Evolutionary conservation across 345 rosid species (phyloP), one percentile per base, ranked within the genome.

Genomic region (Salix brachista): DNA sequence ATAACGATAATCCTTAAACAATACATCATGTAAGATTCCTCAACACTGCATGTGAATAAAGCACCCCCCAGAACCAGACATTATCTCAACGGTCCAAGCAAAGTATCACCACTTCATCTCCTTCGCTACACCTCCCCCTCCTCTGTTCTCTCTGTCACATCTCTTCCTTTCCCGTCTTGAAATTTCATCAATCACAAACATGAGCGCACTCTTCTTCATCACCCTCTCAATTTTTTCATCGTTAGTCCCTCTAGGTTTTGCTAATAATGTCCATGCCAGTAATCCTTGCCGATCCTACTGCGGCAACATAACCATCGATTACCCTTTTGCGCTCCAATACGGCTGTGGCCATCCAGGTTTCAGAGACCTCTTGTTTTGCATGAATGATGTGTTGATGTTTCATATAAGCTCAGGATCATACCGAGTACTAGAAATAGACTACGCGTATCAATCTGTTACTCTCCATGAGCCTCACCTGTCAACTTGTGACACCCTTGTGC

Each of bases 331-430:
- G 0, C 80, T 95, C 64, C 86, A 79, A 52, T 74, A 79, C 21
- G 99, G 99, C 42, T 95, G 98, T 76, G 98, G 99, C 50, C 97
- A 96, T 79, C 97, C 96, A 10, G 97, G 94, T 4, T 93, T 87
- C 76, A 81, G 90, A 61, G 97, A 93, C 83, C 90, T 95, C 41
- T 79, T 93, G 48, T 95, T 91, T 69, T 96, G 97, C 87, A 86
- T 93, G 74, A 91, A 91, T 42, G 92, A 92, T 76, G 88, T 91
- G 18, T 74, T 93, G 64, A 96, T 96, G 98, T 89, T 93, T 75
- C 98, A 93, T 81, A 90, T 95, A 23, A 77, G 84, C 69, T 93
- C 97, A 26, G 97, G 97, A 26, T 93, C 97, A 1, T 93, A 95
- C 87, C 88, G 92, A 8, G 97, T 92, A 54, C 73, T 90, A 39